Conservation (phyloP, 345 rosid genomes). For the Gossypium longicalyx region DNA sequence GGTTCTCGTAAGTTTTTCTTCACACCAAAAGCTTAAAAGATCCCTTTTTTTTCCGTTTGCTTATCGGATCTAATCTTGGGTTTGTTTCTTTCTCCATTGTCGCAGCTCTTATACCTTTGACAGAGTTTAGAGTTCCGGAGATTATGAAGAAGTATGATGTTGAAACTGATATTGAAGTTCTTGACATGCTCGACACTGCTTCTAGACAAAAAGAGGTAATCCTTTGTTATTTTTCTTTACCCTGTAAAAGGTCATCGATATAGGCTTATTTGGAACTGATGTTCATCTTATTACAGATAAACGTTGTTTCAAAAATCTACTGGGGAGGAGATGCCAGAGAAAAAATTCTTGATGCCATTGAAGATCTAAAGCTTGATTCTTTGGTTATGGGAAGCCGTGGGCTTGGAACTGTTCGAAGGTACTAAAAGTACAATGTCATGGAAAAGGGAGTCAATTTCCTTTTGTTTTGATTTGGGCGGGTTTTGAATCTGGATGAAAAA, state of each 20-base stretch:
- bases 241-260: not conserved
- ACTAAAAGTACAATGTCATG: not conserved
- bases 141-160: slow-evolving; percentile 55
- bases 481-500: too few relatives aligned
- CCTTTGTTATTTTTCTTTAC: not conserved
- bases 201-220: slow-evolving; percentile 77
- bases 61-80: slow-evolving; percentile 19
- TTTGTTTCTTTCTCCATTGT: not conserved
- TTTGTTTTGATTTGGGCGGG: not conserved
- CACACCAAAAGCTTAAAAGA: not conserved
- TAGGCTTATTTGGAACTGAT: not conserved
- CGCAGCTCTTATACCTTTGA: slow-evolving; percentile 81
- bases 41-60: not conserved
- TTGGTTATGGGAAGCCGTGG: slow-evolving; percentile 96
- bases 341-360: slow-evolving; percentile 61
- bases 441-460: not conserved
- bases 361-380: slow-evolving; percentile 78
- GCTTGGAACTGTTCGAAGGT: slow-evolving; percentile 80
- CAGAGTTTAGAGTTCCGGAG: slow-evolving; percentile 82
- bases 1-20: slow-evolving; percentile 67
- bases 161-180: slow-evolving; percentile 49
- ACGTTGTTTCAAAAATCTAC: slow-evolving; percentile 61
- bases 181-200: slow-evolving; percentile 84
- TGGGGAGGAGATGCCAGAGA: slow-evolving; percentile 98
- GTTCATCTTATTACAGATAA: slow-evolving; percentile 20